Conservation (phyloP, 1,284 basidiomycete species). For the Boletellus deceptivus region DNA sequence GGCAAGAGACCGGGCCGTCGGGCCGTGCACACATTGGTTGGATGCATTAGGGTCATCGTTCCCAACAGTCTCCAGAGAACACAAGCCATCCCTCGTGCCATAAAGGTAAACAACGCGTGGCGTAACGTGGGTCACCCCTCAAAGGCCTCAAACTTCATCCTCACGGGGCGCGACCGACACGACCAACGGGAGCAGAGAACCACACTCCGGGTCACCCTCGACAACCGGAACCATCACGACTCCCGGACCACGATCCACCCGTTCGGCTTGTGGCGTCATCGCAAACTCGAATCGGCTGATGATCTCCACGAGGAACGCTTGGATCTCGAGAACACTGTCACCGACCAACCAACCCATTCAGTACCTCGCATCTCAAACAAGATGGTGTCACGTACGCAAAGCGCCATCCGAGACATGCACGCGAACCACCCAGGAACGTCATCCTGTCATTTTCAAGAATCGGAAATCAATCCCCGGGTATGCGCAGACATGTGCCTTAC, state of each 20-base stretch:
- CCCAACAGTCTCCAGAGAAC: too few species aligned
- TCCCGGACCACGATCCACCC: conserved; percentile 40
- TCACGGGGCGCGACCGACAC: conserved; percentile 24
- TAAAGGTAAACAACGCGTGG: too few species aligned
- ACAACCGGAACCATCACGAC: conserved; percentile 47
- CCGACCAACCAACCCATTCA: neutral
- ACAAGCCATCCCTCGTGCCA: too few species aligned
- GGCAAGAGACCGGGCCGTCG: too few species aligned
- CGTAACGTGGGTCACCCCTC: too few species aligned
- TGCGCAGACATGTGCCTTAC: conserved; percentile 35
- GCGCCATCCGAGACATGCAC: conserved; percentile 46
- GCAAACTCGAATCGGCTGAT: conserved; percentile 48
- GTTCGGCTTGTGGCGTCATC: conserved; percentile 38
- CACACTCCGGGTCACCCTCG: conserved; percentile 44
- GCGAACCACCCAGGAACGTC: conserved; percentile 43
- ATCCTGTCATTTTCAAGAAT: conserved; percentile 36
- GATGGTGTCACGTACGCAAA: conserved; percentile 32
- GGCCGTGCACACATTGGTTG: too few species aligned
- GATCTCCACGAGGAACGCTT: conserved; percentile 49
- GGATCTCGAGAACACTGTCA: conserved; percentile 46
- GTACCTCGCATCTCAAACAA: conserved; percentile 16
- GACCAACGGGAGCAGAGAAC: conserved; percentile 48
- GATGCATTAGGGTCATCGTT: too few species aligned
- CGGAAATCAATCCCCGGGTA: neutral
- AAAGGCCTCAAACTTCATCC: neutral